Conservation (phyloP, 805 yeast genomes). For the Metschnikowia rubicola region DNA sequence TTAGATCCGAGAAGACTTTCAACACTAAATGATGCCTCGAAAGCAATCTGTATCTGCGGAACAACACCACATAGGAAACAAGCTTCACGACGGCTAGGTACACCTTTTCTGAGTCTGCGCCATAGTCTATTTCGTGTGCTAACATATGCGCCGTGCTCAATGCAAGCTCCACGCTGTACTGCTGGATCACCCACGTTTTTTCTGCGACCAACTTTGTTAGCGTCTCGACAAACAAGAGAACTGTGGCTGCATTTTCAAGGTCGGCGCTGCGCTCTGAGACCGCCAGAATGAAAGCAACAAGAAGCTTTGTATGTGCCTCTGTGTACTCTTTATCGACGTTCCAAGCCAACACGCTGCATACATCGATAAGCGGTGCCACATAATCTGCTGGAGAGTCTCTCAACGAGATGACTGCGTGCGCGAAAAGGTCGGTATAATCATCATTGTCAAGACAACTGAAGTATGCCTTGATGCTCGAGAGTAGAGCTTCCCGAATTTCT, state of each 20-base stretch:
- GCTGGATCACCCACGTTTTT: conserved; percentile 57
- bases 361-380: conserved; percentile 16
- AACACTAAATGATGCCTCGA: conserved; percentile 71
- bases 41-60: conserved; percentile 66
- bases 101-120: conserved; percentile 8
- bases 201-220: conserved; percentile 45
- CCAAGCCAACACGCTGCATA: conserved; percentile 18
- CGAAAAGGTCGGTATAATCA: conserved; percentile 12
- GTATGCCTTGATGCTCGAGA: conserved; percentile 2
- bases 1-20: conserved; percentile 44
- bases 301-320: conserved; percentile 14
- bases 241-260: conserved; percentile 6
- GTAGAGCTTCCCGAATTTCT: background rate
- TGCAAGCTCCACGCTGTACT: conserved; percentile 59
- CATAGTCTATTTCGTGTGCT: background rate
- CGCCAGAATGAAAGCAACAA: conserved; percentile 28
- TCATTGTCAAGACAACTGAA: conserved; percentile 1
- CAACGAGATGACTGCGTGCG: conserved; percentile 18
- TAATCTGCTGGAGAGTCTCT: conserved; percentile 12
- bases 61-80: conserved; percentile 57
- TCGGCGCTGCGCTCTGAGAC: conserved; percentile 11
- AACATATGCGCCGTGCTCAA: conserved; percentile 35
- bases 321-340: conserved; percentile 13
- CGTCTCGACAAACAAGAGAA: conserved; percentile 13
- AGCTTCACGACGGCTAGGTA: conserved; percentile 44